Conservation (phyloP, 1,284 basidiomycete species). For the Cutaneotrichosporon sp. region DNA sequence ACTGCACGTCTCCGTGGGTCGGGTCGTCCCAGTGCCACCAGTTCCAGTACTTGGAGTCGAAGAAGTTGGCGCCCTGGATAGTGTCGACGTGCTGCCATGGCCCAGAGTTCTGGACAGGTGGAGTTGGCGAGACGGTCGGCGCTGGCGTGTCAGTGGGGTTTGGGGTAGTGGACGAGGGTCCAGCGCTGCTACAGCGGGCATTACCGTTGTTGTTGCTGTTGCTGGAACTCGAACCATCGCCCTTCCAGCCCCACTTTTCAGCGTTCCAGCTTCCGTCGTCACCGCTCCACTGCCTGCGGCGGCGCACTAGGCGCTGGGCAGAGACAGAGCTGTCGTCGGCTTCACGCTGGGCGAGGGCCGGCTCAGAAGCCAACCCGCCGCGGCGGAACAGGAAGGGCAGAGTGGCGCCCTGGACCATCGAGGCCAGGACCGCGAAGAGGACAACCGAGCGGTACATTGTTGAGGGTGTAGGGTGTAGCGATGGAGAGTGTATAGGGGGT, state of each 20-base stretch:
- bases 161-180: constrained; percentile 6
- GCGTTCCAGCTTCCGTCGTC: neutral
- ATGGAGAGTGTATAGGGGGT: neutral
- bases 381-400: constrained; percentile 5
- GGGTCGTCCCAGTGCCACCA: constrained; percentile 73
- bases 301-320: constrained; percentile 16
- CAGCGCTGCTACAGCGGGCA: constrained; percentile 1
- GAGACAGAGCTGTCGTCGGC: neutral
- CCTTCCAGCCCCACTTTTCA: neutral
- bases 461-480: neutral
- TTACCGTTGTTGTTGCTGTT: neutral
- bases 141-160: constrained; percentile 18
- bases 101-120: constrained; percentile 25
- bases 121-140: constrained; percentile 15
- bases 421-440: constrained; percentile 13
- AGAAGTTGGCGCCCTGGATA: constrained; percentile 59
- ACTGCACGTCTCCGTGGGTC: constrained; percentile 66
- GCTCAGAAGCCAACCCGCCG: constrained; percentile 2
- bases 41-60: constrained; percentile 66
- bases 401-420: constrained; percentile 13
- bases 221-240: neutral
- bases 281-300: constrained; percentile 4
- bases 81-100: constrained; percentile 40
- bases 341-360: constrained; percentile 8
- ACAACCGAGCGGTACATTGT: constrained; percentile 12